These are phyloP conservation scores for Aquilaria malaccensis DNA, from an alignment of 345 rosid genomes.

Conservation along the genomic window DNA sequence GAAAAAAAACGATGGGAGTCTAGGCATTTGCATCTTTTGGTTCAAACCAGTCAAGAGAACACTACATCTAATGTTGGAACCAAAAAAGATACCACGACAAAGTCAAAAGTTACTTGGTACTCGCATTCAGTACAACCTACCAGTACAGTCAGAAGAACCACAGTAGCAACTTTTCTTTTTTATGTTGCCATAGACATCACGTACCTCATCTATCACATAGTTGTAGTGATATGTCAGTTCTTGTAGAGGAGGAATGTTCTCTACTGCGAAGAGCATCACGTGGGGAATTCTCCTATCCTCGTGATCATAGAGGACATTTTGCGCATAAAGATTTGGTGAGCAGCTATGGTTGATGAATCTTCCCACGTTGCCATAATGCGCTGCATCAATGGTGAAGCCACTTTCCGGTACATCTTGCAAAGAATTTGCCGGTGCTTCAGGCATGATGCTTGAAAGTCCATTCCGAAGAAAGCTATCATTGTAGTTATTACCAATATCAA, in stretches of 20 bases:
- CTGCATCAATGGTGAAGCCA: slow-evolving; percentile 85
- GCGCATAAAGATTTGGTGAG: slow-evolving; percentile 91
- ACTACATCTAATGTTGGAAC: too few relatives aligned
- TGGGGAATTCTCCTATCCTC: slow-evolving; percentile 73
- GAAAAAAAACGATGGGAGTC: too few relatives aligned
- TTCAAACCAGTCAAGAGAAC: too few relatives aligned
- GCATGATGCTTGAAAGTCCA: slow-evolving; percentile 41
- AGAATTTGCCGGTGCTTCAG: slow-evolving; percentile 27
- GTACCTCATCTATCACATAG: slow-evolving; percentile 55
- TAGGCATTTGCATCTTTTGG: too few relatives aligned
- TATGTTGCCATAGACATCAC: slow-evolving; percentile 56
- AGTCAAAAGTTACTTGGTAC: neutral
- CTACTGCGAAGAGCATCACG: slow-evolving; percentile 78
- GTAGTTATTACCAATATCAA: slow-evolving; percentile 56
- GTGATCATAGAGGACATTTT: slow-evolving; percentile 74
- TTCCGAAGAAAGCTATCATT: slow-evolving; percentile 35
- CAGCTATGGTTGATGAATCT: slow-evolving; percentile 92
- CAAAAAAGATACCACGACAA: neutral
- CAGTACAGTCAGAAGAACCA: slow-evolving; percentile 69
- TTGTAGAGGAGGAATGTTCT: slow-evolving; percentile 84
- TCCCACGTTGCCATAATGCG: slow-evolving; percentile 57
- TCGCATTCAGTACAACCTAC: slow-evolving; percentile 59
- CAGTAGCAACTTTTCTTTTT: slow-evolving; percentile 66
- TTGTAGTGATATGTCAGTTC: slow-evolving; percentile 84
- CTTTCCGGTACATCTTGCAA: slow-evolving; percentile 26